phyloP scores from a whole-genome alignment of 306 rosid species.

The Astragalus membranaceus region DNA sequence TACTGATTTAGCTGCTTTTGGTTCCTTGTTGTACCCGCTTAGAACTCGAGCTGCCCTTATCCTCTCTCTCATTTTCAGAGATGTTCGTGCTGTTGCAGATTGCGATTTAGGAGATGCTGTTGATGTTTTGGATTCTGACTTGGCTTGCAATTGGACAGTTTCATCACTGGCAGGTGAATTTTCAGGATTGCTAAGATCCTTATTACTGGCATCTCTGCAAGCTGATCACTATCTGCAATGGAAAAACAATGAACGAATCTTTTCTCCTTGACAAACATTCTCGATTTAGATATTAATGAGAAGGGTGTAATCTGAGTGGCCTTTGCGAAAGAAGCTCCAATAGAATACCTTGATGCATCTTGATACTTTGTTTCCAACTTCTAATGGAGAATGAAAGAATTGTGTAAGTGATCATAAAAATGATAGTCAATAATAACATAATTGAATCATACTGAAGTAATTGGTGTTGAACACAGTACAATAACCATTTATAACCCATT shows the following conservation, averaged over 20 bases:
- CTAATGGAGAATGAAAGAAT: slow-evolving; percentile 31
- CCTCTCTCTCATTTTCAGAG: slow-evolving; percentile 75
- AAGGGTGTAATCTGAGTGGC: slow-evolving; percentile 35
- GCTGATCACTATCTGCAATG: slow-evolving; percentile 62
- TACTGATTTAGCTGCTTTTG: slow-evolving; percentile 52
- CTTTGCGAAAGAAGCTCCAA: slow-evolving; percentile 43
- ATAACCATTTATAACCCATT: not conserved
- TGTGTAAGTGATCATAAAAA: slow-evolving; percentile 8
- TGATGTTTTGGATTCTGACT: slow-evolving; percentile 33
- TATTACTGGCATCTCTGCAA: slow-evolving; percentile 39
- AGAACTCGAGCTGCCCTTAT: slow-evolving; percentile 77
- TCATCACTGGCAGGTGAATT: slow-evolving; percentile 26
- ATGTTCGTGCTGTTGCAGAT: slow-evolving; percentile 33
- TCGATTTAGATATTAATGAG: slow-evolving; percentile 27
- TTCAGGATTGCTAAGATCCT: slow-evolving; percentile 33
- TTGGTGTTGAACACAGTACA: not conserved
- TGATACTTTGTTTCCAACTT: slow-evolving; percentile 54
- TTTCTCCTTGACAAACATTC: slow-evolving; percentile 40
- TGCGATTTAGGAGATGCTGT: slow-evolving; percentile 30
- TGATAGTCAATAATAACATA: slow-evolving; percentile 15
- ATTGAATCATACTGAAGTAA: not conserved
- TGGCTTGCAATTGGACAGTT: slow-evolving; percentile 30
- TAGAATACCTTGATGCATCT: slow-evolving; percentile 42
- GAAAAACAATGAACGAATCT: slow-evolving; percentile 33
- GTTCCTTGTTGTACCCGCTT: slow-evolving; percentile 43